Conservation (phyloP, 2,329 filamentous ascomycete genomes). For the Aspergillus clavatus region DNA sequence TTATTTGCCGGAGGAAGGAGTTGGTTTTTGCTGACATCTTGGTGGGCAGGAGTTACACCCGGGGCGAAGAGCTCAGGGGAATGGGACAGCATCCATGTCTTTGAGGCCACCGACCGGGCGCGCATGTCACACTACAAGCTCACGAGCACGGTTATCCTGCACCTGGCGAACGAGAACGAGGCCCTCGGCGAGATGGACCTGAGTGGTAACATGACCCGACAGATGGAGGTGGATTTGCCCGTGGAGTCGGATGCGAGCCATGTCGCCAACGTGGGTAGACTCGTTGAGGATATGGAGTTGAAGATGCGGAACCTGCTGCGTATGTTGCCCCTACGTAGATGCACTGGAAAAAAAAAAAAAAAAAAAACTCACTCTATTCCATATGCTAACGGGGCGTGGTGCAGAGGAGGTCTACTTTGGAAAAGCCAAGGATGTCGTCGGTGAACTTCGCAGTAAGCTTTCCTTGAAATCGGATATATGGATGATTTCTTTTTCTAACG, state of each 20-base stretch:
- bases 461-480: not conserved
- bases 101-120: conserved; percentile 90
- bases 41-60: conserved; percentile 57
- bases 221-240: conserved; percentile 85
- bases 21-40: conserved; percentile 4
- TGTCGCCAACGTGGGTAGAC: conserved; percentile 86
- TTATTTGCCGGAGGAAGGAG: not conserved
- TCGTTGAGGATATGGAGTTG: conserved; percentile 99
- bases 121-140: conserved; percentile 95
- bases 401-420: conserved; percentile 95
- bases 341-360: too few species aligned
- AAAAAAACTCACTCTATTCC: not conserved
- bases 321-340: conserved; percentile 31
- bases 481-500: conserved; percentile 11
- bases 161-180: conserved; percentile 65
- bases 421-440: conserved; percentile 97
- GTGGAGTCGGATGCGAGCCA: conserved; percentile 89
- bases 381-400: conserved; percentile 13
- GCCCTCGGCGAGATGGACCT: conserved; percentile 82
- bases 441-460: conserved; percentile 74
- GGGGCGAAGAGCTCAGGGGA: conserved; percentile 67
- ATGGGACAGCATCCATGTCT: conserved; percentile 99
- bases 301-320: conserved; percentile 96
- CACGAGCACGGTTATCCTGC: conserved; percentile 92
- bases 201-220: conserved; percentile 94